Base-by-base conservation (phyloP, 345 rosid genomes). In the Dipteronia dyeriana region DNA sequence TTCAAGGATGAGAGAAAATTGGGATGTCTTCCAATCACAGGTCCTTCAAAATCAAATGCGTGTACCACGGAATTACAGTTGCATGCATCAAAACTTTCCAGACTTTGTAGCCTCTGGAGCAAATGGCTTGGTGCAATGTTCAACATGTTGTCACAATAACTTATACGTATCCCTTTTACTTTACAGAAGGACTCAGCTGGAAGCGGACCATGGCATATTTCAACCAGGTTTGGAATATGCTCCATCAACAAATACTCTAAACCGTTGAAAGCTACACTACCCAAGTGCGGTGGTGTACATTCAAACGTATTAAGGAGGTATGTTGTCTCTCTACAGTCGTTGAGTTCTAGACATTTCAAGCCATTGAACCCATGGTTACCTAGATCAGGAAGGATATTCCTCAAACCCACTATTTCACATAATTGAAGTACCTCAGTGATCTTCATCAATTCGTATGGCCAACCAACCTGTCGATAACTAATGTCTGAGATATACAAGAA, bases 221-320 rank as follows among this genome's bases (percentile, higher is more conserved):
- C 49, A 25, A 29, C 22, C 10, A 75, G 64, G 22, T 49, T 43
- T 2, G 26, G 26, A 26, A 2, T 26, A 0, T n/a, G 0, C 10
- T 0, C 0, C 1, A 64, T 3, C 0, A 0, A 0, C 17, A 75
- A n/a, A n/a, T 10, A 5, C 19, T 64, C 63, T 16, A 75, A 7
- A 23, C 47, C 49, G 26, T 1, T 43, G 23, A 75, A 31, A 17
- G 16, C 17, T n/a, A 19, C 1, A 17, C 22, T 26, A 26, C 26
- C 26, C 26, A 26, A 26, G 26, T 26, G 26, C 1, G 26, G 2
- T 6, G 25, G 10, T 7, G 23, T 3, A 4, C 20, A 7, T 51
- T 49, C 45, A 14, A 25, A 7, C 3, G 45, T 26, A 53, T 53
- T 53, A 3, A 43, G 25, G 72, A 68, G 8, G 5, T 68, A 68